Evolutionary conservation across 2,329 filamentous ascomycete species (phyloP), one percentile per base, ranked within the genome.

Genomic region (Pseudopithomyces maydicus): DNA sequence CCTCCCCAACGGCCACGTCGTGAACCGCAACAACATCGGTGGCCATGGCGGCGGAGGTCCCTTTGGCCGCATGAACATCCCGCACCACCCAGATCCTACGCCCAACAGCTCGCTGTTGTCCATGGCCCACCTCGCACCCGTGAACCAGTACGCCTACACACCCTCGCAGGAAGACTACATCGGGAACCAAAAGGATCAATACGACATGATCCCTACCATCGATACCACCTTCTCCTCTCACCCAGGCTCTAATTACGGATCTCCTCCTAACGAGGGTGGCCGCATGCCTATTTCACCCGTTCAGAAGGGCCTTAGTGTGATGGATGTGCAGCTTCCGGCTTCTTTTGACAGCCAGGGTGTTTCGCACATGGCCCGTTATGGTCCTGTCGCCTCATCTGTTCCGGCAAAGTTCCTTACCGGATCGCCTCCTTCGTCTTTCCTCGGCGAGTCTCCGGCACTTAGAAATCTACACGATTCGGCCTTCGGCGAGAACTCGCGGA

Each of bases 301-400:
- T 48, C 85, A 86, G 50, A 83, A 82, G 65, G 86, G 86, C 52
- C 88, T 97, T n/a, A 95, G 91, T n/a, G 91, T 96, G 14, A 84
- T 97, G 61, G 94, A 98, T 78, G 95, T 92, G 2, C 92, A 92
- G 15, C 84, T 98, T 8, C 95, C 95, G 1, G 91, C 93, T 8
- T 98, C 94, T 0, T 97, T 98, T 74, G 95, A 98, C 77, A 96
- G 92, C 67, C 95, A 97, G 70, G 94, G 93, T 48, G 91, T 97
- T 52, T 97, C 93, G 11, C 91, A 94, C 74, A 92, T 92, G 60
- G 93, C 94, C 17, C 87, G 92, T 57, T 92, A 93, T 73, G 95
- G 91, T 0, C 92, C 93, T 0, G 92, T 96, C 76, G 93, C 94
- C 7, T 91, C 93, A 0, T 98, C 94, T 0, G 90, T 98, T 11